These are phyloP conservation scores for Sodiomyces alkalinus DNA, from an alignment of 2,329 filamentous ascomycete species.

Conservation along the genomic window DNA sequence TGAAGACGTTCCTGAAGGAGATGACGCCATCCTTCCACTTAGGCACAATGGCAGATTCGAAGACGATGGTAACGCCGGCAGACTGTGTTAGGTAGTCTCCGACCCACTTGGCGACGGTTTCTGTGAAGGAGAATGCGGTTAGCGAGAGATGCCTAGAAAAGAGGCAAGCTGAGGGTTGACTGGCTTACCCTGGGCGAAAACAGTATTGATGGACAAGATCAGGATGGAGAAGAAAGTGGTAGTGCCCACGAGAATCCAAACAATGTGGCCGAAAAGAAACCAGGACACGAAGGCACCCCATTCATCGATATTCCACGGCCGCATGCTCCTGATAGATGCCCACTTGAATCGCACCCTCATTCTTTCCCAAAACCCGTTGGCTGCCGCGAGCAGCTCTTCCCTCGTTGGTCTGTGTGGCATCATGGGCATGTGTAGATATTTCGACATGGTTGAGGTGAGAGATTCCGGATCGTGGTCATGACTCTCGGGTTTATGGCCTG, in stretches of 20 bases:
- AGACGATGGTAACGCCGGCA: constrained; percentile 83
- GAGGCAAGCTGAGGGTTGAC: no score
- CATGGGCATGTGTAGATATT: constrained; percentile 46
- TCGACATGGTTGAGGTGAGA: constrained; percentile 36
- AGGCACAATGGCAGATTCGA: constrained; percentile 94
- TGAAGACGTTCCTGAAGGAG: constrained; percentile 90
- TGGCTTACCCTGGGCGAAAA: constrained; percentile 71
- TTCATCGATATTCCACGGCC: constrained; percentile 92
- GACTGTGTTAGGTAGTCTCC: constrained; percentile 93
- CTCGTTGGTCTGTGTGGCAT: constrained; percentile 83
- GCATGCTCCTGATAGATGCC: constrained; percentile 85
- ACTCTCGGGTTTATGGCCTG: constrained; percentile 8
- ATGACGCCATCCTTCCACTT: constrained; percentile 94
- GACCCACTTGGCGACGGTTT: constrained; percentile 84
- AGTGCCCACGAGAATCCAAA: constrained; percentile 93
- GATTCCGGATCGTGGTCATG: constrained; percentile 20
- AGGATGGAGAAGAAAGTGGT: constrained; percentile 92
- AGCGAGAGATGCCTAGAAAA: no score
- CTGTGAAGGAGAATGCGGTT: no score
- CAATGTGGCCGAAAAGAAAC: constrained; percentile 82
- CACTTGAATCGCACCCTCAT: constrained; percentile 91
- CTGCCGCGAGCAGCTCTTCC: constrained; percentile 81
- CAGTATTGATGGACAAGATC: constrained; percentile 86
- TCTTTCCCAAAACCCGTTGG: constrained; percentile 84
- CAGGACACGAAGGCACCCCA: constrained; percentile 90